These are phyloP conservation scores for Tanozyma kutaoensis DNA, from an alignment of 805 yeast species.

Conservation along the genomic window DNA sequence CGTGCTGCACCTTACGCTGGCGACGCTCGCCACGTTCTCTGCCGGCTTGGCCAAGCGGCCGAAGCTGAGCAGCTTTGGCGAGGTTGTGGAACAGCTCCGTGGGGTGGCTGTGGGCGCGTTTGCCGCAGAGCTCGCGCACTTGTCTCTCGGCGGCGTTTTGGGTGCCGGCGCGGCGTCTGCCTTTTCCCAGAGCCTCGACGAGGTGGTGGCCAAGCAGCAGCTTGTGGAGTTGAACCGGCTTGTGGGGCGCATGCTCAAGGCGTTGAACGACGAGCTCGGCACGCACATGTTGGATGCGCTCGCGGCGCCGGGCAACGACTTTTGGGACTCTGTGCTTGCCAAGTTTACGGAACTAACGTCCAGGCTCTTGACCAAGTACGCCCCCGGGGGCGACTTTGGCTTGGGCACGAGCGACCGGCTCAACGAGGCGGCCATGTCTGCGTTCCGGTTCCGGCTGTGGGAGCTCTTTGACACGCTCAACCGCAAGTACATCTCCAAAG, in stretches of 20 bases:
- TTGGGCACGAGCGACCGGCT: constrained; percentile 40
- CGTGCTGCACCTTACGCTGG: constrained; percentile 1
- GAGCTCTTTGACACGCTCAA: constrained; percentile 39
- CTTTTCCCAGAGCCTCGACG: constrained; percentile 4
- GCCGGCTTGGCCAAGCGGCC: constrained; percentile 8
- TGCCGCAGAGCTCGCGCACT: constrained; percentile 4
- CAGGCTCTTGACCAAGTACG: constrained; percentile 5
- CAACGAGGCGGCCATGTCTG: constrained; percentile 26
- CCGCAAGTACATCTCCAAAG: constrained; percentile 52
- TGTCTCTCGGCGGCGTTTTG: constrained; percentile 16
- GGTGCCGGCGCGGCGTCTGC: constrained; percentile 9
- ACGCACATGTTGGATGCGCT: constrained; percentile 37
- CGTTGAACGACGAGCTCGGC: constrained; percentile 31
- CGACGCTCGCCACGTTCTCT: neutral
- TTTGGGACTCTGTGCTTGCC: constrained; percentile 10
- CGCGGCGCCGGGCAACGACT: constrained; percentile 30
- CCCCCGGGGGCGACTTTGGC: constrained; percentile 35
- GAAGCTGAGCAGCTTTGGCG: constrained; percentile 4
- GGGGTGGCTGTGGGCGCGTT: constrained; percentile 4
- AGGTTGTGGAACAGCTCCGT: constrained; percentile 4
- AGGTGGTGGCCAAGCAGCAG: constrained; percentile 23
- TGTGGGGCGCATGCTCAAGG: constrained; percentile 29
- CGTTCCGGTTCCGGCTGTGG: constrained; percentile 53
- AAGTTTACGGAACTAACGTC: constrained; percentile 51
- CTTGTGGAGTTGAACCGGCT: constrained; percentile 17